Percentiles rank a stretch among this genome's conserved stretches.
Evolutionary conservation across 345 rosid species (phyloP).

Genomic region (Melastoma malabathricum): DNA sequence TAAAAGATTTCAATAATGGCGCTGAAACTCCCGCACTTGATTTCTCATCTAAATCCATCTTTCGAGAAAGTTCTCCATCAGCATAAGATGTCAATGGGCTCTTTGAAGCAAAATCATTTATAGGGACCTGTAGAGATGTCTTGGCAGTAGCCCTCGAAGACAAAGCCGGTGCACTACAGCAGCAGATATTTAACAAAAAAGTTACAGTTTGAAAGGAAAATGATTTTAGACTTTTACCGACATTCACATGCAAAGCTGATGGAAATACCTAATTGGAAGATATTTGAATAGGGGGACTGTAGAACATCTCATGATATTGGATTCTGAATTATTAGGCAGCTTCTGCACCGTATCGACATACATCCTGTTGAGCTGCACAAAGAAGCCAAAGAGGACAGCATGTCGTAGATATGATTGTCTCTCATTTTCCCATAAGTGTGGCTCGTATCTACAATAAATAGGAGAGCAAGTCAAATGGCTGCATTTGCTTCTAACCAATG

Average conservation of each 20-base stretch:
- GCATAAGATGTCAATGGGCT: conserved; percentile 52
- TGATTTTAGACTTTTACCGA: not conserved
- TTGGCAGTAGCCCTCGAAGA: conserved; percentile 59
- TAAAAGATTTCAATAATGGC: conserved; percentile 81
- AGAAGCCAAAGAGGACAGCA: conserved; percentile 97
- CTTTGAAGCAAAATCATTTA: conserved; percentile 43
- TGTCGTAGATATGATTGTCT: conserved; percentile 77
- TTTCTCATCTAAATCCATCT: conserved; percentile 49
- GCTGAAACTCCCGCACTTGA: conserved; percentile 69
- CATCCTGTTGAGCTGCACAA: conserved; percentile 91
- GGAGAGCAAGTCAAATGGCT: not conserved
- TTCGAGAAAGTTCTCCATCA: conserved; percentile 55
- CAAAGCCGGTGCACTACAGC: conserved; percentile 66
- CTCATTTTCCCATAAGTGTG: conserved; percentile 91
- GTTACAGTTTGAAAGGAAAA: not conserved
- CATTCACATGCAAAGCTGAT: conserved; percentile 7
- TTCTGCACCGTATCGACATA: conserved; percentile 79
- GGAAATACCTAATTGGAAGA: conserved; percentile 76
- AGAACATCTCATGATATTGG: conserved; percentile 92
- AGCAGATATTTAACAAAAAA: not conserved
- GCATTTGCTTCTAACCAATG: not conserved
- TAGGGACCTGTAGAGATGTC: conserved; percentile 33
- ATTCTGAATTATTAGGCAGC: conserved; percentile 77
- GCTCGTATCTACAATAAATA: conserved; percentile 53
- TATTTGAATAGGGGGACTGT: conserved; percentile 90